Evolutionary conservation across 164 flowering plant genomes (phyloP).

Genomic region (Kingdonia uniflora): DNA sequence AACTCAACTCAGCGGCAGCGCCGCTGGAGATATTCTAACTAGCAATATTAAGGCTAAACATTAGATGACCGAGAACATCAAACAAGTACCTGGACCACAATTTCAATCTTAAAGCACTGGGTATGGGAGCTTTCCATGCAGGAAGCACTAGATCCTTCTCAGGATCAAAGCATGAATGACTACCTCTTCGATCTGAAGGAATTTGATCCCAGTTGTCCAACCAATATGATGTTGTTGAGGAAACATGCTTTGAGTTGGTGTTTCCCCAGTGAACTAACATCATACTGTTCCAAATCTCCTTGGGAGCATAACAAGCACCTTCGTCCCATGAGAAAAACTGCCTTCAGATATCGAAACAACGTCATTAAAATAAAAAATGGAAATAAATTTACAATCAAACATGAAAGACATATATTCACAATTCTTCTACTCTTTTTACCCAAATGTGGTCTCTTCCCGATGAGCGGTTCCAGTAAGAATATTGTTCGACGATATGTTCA

Average conservation of each 20-base stretch:
- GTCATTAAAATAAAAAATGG: constrained; percentile 17
- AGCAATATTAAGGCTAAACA: not conserved
- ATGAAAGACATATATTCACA: not conserved
- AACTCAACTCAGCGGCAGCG: no score
- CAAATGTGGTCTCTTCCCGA: constrained; percentile 95
- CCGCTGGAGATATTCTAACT: no score
- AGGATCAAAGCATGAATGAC: constrained; percentile 91
- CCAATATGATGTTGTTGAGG: constrained; percentile 94
- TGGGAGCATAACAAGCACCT: constrained; percentile 99
- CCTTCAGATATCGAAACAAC: constrained; percentile 29
- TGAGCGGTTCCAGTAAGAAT: constrained; percentile 86
- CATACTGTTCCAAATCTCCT: constrained; percentile 99
- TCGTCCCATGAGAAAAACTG: constrained; percentile 99
- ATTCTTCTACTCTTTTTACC: constrained; percentile 34
- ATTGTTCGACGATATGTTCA: constrained; percentile 52
- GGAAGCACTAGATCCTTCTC: constrained; percentile 93
- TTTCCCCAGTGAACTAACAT: constrained; percentile 99
- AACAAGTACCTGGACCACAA: constrained; percentile 62
- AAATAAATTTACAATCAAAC: not conserved
- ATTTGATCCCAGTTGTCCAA: constrained; percentile 85
- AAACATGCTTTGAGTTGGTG: constrained; percentile 87
- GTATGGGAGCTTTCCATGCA: constrained; percentile 89
- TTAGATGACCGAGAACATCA: not conserved
- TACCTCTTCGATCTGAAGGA: constrained; percentile 63
- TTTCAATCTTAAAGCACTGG: constrained; percentile 31